Conservation (phyloP, 345 rosid genomes). For the Durio zibethinus region DNA sequence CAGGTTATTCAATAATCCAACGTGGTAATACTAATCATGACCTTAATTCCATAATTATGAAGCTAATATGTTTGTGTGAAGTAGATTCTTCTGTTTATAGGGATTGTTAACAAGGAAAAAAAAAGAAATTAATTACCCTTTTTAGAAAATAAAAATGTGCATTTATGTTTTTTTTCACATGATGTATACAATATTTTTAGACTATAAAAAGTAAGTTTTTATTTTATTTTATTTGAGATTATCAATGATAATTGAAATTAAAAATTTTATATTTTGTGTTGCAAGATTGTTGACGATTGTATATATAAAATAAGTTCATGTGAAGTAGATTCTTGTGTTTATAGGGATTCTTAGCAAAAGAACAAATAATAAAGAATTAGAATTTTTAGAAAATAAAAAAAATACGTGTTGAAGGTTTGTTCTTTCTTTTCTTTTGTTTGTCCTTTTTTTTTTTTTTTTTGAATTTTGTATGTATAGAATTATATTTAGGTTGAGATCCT, state of each 20-base stretch:
- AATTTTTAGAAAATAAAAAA: too few species aligned
- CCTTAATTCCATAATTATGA: constrained; percentile 41
- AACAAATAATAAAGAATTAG: too few species aligned
- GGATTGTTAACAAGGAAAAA: constrained; percentile 35
- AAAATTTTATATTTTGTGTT: too few species aligned
- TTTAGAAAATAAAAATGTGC: not conserved
- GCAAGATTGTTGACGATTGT: too few species aligned
- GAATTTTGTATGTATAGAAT: too few species aligned
- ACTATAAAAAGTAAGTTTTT: not conserved
- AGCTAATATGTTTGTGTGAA: constrained; percentile 59
- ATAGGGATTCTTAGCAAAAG: not conserved
- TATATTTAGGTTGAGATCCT: too few species aligned
- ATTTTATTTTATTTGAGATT: too few species aligned
- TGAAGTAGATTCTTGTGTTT: not conserved
- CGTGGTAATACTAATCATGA: constrained; percentile 33
- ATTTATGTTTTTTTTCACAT: not conserved
- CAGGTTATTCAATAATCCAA: constrained; percentile 31
- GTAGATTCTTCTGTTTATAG: constrained; percentile 60
- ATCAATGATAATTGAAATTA: too few species aligned
- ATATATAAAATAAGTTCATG: not conserved
- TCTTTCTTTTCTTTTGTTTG: too few species aligned
- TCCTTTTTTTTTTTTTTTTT: too few species aligned
- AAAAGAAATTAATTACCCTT: not conserved
- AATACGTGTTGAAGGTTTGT: too few species aligned
- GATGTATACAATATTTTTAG: constrained; percentile 1